Percentiles rank a stretch among this genome's conserved stretches.
Evolutionary conservation across 768 basidiomycete species (phyloP).

Genomic region (Naganishia vishniacii): DNA sequence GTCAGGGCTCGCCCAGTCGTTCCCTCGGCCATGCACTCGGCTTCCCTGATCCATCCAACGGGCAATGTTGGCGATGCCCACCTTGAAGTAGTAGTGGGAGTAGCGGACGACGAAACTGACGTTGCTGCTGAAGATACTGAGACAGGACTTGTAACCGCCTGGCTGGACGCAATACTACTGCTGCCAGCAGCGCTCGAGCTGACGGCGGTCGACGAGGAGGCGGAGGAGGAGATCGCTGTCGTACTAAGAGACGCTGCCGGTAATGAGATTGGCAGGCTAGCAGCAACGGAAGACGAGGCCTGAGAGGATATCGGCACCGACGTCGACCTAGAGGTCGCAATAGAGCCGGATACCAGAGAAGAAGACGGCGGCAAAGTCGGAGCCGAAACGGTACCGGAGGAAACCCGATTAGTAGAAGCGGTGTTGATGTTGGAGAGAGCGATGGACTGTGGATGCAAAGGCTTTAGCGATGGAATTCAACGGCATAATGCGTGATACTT

Average conservation of each 20-base stretch:
- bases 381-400: too few relatives aligned
- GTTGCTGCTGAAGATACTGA: too few relatives aligned
- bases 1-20: slow-evolving; percentile 30
- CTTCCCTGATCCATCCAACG: neutral
- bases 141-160: too few relatives aligned
- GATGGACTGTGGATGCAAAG: neutral
- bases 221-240: neutral
- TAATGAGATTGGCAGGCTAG: neutral
- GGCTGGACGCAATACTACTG: too few relatives aligned
- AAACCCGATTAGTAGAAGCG: neutral
- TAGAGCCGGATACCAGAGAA: too few relatives aligned
- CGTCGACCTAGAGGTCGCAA: neutral
- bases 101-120: neutral
- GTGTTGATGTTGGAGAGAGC: neutral
- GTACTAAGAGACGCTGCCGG: too few relatives aligned
- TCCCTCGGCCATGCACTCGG: slow-evolving; percentile 10
- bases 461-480: too few relatives aligned
- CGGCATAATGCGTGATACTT: too few relatives aligned
- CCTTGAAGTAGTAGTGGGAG: neutral
- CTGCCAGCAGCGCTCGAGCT: neutral
- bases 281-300: neutral
- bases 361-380: too few relatives aligned
- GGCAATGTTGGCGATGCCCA: slow-evolving; percentile 1
- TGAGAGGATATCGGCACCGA: neutral
- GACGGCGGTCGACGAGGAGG: neutral